Conservation (phyloP, 225 moss, liverwort and hornwort genomes). For the Pleurozium schreberi region DNA sequence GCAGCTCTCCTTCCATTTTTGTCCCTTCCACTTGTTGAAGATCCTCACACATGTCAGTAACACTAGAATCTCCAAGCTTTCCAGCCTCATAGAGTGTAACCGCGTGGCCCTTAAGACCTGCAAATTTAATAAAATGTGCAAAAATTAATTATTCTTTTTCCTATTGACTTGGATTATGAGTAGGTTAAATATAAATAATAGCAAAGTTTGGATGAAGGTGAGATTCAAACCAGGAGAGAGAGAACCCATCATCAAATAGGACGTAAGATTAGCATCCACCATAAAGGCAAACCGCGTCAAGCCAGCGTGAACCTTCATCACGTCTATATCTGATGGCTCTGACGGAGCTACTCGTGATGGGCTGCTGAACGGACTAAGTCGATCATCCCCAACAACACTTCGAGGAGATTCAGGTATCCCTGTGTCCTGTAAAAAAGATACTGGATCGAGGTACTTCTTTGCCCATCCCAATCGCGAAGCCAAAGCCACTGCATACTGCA, state of each 20-base stretch:
- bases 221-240: conserved; percentile 70
- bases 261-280: conserved; percentile 97
- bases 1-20: conserved; percentile 95
- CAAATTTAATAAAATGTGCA: not conserved
- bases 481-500: conserved; percentile 90
- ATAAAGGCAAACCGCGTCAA: conserved; percentile 88
- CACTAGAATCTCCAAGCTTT: conserved; percentile 88
- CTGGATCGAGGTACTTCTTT: conserved; percentile 84
- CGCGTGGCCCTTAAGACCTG: conserved; percentile 98
- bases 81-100: conserved; percentile 96
- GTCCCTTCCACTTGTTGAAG: conserved; percentile 92
- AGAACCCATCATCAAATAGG: conserved; percentile 99
- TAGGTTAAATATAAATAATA: not conserved
- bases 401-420: conserved; percentile 63
- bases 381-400: conserved; percentile 56
- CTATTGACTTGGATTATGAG: not conserved
- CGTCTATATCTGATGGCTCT: conserved; percentile 48
- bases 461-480: conserved; percentile 98
- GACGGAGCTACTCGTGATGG: conserved; percentile 44
- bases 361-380: conserved; percentile 47
- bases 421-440: conserved; percentile 60
- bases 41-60: conserved; percentile 98
- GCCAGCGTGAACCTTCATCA: conserved; percentile 30
- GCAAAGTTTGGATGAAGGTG: not conserved
- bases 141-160: not conserved